Evolutionary conservation across 164 flowering plant genomes (phyloP), one percentile per base, ranked within the genome.

Genomic region (Taxillus chinensis): DNA sequence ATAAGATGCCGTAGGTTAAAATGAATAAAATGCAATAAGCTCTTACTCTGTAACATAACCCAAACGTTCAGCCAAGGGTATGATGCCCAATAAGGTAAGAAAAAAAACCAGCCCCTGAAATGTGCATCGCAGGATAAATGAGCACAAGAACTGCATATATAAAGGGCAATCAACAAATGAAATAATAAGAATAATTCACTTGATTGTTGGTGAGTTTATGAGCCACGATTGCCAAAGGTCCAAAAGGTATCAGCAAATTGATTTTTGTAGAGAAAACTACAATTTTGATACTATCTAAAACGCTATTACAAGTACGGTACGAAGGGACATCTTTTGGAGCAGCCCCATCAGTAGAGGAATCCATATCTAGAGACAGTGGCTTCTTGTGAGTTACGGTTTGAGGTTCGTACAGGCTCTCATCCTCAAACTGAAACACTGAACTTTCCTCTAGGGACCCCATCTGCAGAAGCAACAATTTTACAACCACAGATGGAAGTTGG

Each of bases 201-300:
- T 60, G 67, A 51, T 67, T 45, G 11, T 62, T 55, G 27, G 63
- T 37, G 8, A 53, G 41, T 14, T 55, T 39, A 39, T 55, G n/a
- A 7, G 64, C 62, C 53, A 71, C 8, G 37, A 71, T 68, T 8
- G 74, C 71, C 1, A 55, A 7, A 16, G 74, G 71, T 14, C 74
- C 74, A 61, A 71, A 67, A 45, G 70, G 68, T 51, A 71, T 55
- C 4, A 67, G 64, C 39, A 71, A 17, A 45, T 68, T 71, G 9
- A 71, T 60, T 60, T 71, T 71, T 5, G 70, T 62, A 3, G 70
- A 66, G 40, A 71, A 62, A 0, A 71, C 45, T 5, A 67, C 68
- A 53, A 64, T 55, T 53, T 64, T 58, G 14, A 60, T 67, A 54
- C 67, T 67, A 10, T 51, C 45, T 8, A 67, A 39, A 45, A 60